Percentiles rank a stretch among this genome's conserved stretches.
These are phyloP conservation scores for Adansonia gregorii DNA, from an alignment of 441 rosid species.

Conservation along the genomic window DNA sequence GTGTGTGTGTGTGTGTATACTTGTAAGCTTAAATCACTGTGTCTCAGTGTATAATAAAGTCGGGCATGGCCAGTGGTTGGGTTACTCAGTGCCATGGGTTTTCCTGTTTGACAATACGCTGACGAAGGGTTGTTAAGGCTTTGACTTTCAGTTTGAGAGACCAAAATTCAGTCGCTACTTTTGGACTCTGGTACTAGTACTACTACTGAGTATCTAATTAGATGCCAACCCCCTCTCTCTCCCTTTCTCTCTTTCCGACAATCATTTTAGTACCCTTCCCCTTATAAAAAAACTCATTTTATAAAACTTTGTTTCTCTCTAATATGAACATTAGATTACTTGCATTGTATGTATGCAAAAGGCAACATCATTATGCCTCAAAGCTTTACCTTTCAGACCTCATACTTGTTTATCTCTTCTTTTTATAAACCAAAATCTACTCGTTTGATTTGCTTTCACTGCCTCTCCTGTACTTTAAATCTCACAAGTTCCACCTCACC, in stretches of 20 bases:
- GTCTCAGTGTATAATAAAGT: not conserved
- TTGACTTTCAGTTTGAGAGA: not conserved
- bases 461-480: not conserved
- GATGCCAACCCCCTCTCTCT: not conserved
- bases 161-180: too few relatives aligned
- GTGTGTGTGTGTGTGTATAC: too few relatives aligned
- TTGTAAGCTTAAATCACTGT: too few relatives aligned
- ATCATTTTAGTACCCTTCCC: not conserved
- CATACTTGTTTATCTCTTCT: not conserved
- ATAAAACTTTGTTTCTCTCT: not conserved
- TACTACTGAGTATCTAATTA: not conserved
- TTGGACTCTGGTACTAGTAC: not conserved
- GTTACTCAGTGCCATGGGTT: not conserved
- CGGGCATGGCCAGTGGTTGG: not conserved
- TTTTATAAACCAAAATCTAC: not conserved
- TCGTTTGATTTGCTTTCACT: not conserved
- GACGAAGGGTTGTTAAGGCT: conserved; percentile 23
- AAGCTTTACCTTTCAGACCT: not conserved
- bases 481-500: conserved; percentile 2
- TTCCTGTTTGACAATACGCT: conserved; percentile 6
- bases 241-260: not conserved
- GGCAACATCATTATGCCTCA: not conserved
- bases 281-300: not conserved
- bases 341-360: not conserved
- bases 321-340: not conserved